Conservation (phyloP, 305 asterid species). For the Solanum hybrid region DNA sequence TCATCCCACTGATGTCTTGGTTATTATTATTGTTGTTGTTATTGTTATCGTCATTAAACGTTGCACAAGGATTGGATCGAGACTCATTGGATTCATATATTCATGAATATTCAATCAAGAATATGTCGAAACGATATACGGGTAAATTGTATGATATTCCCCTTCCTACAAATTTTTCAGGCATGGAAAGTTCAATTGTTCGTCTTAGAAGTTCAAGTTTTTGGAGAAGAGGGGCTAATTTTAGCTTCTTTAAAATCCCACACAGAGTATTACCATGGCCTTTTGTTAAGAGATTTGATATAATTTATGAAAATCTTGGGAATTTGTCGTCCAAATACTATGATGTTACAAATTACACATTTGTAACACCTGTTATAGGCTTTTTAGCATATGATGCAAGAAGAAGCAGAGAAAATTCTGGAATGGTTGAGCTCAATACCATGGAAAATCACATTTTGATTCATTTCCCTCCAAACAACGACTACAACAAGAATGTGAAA, state of each 20-base stretch:
- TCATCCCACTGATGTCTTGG: slow-evolving; percentile 19
- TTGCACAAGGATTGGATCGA: slow-evolving; percentile 3
- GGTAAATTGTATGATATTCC: slow-evolving; percentile 42
- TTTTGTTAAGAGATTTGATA: slow-evolving; percentile 43
- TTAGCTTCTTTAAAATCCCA: slow-evolving; percentile 37
- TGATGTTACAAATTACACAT: slow-evolving; percentile 36
- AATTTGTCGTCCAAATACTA: slow-evolving; percentile 53
- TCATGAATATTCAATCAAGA: slow-evolving; percentile 30
- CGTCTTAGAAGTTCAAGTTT: slow-evolving; percentile 4
- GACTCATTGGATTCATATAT: slow-evolving; percentile 46
- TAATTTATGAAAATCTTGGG: slow-evolving; percentile 55
- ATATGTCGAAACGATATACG: slow-evolving; percentile 21
- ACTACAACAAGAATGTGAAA: background rate
- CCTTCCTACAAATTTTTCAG: slow-evolving; percentile 49
- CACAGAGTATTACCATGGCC: slow-evolving; percentile 36
- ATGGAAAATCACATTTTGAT: slow-evolving; percentile 33
- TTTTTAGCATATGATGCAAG: slow-evolving; percentile 43
- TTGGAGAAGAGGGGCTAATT: slow-evolving; percentile 40
- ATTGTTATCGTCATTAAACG: background rate
- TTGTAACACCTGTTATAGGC: slow-evolving; percentile 68
- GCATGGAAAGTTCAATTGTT: slow-evolving; percentile 28
- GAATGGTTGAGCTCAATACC: slow-evolving; percentile 21
- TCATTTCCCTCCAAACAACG: slow-evolving; percentile 19
- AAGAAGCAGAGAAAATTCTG: background rate
- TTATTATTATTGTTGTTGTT: background rate